Evolutionary conservation across 805 yeast species (phyloP), one percentile per base, ranked within the genome.

Genomic region (Cyberlindnera xishuangbannaensis): DNA sequence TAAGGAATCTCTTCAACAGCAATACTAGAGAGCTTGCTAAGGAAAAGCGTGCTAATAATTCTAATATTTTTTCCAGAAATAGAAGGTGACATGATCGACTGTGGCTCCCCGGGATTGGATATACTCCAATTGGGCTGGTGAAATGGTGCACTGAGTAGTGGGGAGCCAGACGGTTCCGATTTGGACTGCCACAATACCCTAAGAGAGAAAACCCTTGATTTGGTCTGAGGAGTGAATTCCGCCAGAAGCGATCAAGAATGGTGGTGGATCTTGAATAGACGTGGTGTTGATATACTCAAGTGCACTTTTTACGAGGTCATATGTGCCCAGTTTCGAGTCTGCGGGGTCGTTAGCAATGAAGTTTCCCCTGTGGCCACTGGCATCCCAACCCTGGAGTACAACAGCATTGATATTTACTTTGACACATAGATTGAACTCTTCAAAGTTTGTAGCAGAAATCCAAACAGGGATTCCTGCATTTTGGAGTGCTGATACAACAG

Each of bases 351-450:
- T 50, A 5, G 44, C 40, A 7, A 25, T 43, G 32, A 65, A 69
- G 41, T 61, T 67, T 3, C 81, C 81, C 13, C 83, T 55, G 47
- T 76, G 83, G 0, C 83, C 83, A 16, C 83, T 83, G 4, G 83
- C 83, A 43, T 75, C 82, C 49, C 59, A 61, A 0, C 82, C 82
- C 50, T 77, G 83, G 17, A 65, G 59, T 7, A 69, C 57, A 4
- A 76, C 51, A 2, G 71, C 78, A 48, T 73, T 76, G 6, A 66
- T 64, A 0, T 64, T 64, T 0, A 50, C 36, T 0, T 51, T 45
- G 3, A 49, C 19, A 19, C 61, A 50, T 28, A 48, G 22, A 13
- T 42, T 19, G 1, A 70, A 72, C 43, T 76, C 81, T 1, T 48
- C 45, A 0, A 64, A 45, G 14, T 63, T 63, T 0, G 80, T 75